Evolutionary conservation across 2,329 filamentous ascomycete genomes (phyloP), one percentile per base, ranked within the genome.

Genomic region (Aureobasidium sp.): DNA sequence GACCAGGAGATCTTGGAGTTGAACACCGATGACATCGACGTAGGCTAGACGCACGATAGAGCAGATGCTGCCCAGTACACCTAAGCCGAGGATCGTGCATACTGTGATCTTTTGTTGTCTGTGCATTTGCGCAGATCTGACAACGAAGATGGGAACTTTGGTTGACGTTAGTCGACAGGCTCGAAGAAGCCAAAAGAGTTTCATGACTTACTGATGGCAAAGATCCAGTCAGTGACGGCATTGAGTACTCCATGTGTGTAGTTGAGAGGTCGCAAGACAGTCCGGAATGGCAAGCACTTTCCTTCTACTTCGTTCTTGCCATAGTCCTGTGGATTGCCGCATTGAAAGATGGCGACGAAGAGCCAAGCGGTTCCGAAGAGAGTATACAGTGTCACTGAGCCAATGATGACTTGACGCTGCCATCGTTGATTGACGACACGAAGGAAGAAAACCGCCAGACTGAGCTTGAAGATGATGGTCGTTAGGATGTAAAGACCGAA

Each of bases 401-500:
- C 60, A 44, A 69, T 70, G 34, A 74, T 66, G 20, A 68, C 65
- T 36, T 65, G 63, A 29, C 67, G 67, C 26, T 79, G 77, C 73
- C 74, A 77, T 15, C 57, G 60, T 37, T 72, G 69, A 24, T 67
- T 70, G 29, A 78, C 70, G 44, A 79, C 74, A 5, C 78, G 75
- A 4, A 76, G 69, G 67, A 79, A 78, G 70, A 79, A 79, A 36
- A 79, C 66, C 9, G 72, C 75, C 6, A 80, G 67, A 4, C 77
- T 78, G 37, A 79, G 72, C 65, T 80, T 80, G 64, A 79, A 67
- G 15, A 73, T 65, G 63, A 77, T 73, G 65, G 76, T 74, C 0
- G 76, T 72, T 9, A 73, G 60, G 44, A 77, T 65, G 63, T 80
- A 79, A 1, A 74, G 70, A 15, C 68, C 69, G 62, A 78, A 74